A percentile compares a stretch with the other conserved stretches of the same genome.
phyloP scores from a whole-genome alignment of 2,329 filamentous ascomycete species.

The Colletotrichum spaethianum region DNA sequence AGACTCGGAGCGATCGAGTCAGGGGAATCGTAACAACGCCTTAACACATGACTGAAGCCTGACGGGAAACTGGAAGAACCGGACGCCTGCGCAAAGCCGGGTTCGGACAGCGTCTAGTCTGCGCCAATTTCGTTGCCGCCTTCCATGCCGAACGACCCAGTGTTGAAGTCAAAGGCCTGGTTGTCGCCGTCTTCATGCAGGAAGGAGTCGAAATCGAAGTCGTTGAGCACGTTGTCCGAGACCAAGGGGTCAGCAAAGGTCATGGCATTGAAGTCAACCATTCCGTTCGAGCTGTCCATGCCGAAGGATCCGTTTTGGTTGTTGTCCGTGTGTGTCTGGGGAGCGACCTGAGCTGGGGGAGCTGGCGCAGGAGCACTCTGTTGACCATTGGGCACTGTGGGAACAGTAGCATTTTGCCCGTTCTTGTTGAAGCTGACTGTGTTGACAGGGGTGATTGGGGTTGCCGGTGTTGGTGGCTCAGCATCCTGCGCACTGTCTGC shows the following conservation, averaged over 20 bases:
- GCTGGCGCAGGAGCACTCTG: constrained; percentile 60
- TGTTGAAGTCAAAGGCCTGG: constrained; percentile 68
- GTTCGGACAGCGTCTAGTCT: constrained; percentile 56
- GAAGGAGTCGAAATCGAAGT: constrained; percentile 79
- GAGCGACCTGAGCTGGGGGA: constrained; percentile 59
- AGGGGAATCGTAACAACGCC: constrained; percentile 24
- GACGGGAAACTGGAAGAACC: constrained; percentile 2
- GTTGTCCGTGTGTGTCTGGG: constrained; percentile 63
- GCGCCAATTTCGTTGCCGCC: constrained; percentile 69
- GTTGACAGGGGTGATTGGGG: constrained; percentile 74
- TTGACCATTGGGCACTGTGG: constrained; percentile 59
- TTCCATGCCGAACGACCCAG: constrained; percentile 68
- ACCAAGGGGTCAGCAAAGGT: constrained; percentile 70
- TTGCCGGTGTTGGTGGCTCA: constrained; percentile 73
- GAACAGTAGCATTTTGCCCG: constrained; percentile 57
- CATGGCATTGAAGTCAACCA: constrained; percentile 65
- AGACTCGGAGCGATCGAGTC: constrained; percentile 2
- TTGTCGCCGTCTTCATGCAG: constrained; percentile 69
- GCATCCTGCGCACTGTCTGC: constrained; percentile 69
- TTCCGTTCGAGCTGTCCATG: constrained; percentile 58
- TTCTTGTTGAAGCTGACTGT: constrained; percentile 63
- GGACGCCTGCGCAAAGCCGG: neutral
- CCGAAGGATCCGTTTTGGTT: constrained; percentile 59
- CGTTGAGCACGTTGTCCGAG: constrained; percentile 72
- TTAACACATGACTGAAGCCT: constrained; percentile 22